phyloP scores from a whole-genome alignment of 2,329 filamentous ascomycete genomes.

The Verticillium isaacii region DNA sequence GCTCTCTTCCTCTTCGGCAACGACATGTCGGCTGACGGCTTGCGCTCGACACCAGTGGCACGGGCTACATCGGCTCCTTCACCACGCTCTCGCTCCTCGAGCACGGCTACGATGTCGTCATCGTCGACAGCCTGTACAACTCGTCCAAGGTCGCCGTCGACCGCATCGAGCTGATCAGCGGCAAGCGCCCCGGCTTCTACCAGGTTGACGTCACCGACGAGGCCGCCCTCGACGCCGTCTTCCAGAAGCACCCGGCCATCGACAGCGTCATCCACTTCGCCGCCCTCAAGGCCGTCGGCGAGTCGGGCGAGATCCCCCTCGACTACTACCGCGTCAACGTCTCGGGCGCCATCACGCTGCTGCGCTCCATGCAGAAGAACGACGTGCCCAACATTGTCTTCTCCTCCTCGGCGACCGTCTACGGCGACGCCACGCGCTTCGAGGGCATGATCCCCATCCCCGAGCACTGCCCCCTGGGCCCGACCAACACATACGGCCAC shows the following conservation, averaged over 20 bases:
- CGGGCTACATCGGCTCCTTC: conserved; percentile 98
- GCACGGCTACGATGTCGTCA: conserved; percentile 92
- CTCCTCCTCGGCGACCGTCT: conserved; percentile 95
- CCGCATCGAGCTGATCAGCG: conserved; percentile 89
- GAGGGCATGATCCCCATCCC: conserved; percentile 99
- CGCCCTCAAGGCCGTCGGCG: conserved; percentile 95
- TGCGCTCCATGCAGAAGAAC: conserved; percentile 82
- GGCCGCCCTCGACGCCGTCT: conserved; percentile 77
- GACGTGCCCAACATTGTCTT: conserved; percentile 97
- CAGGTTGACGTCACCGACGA: conserved; percentile 86
- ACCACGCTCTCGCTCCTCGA: conserved; percentile 88
- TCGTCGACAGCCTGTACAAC: conserved; percentile 96
- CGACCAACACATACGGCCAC: conserved; percentile 96
- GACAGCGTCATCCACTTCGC: conserved; percentile 99
- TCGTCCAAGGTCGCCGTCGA: conserved; percentile 87
- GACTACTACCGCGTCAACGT: conserved; percentile 99
- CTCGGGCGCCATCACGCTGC: conserved; percentile 80
- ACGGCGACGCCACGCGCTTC: conserved; percentile 94
- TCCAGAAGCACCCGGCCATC: conserved; percentile 83
- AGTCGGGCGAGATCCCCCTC: conserved; percentile 88
- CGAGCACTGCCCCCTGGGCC: conserved; percentile 90
- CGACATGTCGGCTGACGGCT: neutral
- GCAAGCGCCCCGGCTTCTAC: conserved; percentile 82
- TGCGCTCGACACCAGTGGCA: conserved; percentile 59
- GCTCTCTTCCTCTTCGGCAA: neutral